Evolutionary conservation across 768 basidiomycete genomes (phyloP), one percentile per base, ranked within the genome.

Genomic region (Paxillus ammoniavirescens): DNA sequence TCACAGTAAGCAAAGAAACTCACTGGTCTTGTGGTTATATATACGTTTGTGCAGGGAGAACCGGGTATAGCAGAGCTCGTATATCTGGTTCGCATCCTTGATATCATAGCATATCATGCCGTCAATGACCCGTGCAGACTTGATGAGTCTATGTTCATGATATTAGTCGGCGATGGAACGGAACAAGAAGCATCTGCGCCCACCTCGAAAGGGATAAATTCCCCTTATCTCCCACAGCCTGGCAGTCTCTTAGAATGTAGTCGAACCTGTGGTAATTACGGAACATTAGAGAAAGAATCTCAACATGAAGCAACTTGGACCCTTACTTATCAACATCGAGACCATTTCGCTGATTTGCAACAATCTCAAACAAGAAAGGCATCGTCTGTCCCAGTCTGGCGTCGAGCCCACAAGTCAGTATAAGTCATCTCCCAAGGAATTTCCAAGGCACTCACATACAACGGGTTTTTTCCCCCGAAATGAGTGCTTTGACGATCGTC

Each of bases 251-350:
- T 6, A 82, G 74, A 51, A 93, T 89, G 57, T 93, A 93, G 62
- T 93, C 91, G 49, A 91, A 88, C 59, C 90, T 91, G 43, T 8
- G 8, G 14, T 14, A 26, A 8, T 50, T 23, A 8, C 17, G 63
- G 14, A 44, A 28, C 33, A 48, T 50, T 8, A 51, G 53, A 52
- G 21, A 15, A 21, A 50, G 26, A 41, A 47, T 13, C 21, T 6
- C 23, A 42, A 13, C n/a, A 47, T n/a, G 7, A 7, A 10, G 36
- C 21, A 31, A 53, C 54, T 36, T 5, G 28, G 17, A 23, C 4
- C 62, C 75, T 55, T 53, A 89, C 89, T 92, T 92, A 76, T 93
- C 91, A 5, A 93, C 91, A 61, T 93, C 91, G 4, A 93, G 74
- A 0, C 91, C 91, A 55, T 92, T 93, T 7, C 82, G 74, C 65